Evolutionary conservation across 2,329 filamentous ascomycete genomes (phyloP).

Genomic region (Lachnellula hyalina): DNA sequence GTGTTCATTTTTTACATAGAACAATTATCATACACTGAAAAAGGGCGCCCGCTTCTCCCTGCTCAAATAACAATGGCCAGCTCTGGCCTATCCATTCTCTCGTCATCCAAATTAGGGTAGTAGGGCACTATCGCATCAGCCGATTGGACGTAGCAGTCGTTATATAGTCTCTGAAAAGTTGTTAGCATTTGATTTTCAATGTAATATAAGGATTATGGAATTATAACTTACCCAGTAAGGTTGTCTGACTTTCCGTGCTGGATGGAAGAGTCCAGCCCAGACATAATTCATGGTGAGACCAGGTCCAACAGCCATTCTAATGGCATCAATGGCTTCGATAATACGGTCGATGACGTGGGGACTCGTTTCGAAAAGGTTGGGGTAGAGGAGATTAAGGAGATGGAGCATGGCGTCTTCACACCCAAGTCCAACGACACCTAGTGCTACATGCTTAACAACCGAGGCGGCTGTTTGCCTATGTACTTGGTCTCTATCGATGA

Average conservation of each 20-base stretch:
- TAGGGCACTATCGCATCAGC: constrained; percentile 96
- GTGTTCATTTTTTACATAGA: constrained; percentile 1
- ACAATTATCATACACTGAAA: constrained; percentile 7
- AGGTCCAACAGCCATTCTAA: constrained; percentile 87
- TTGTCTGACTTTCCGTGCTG: constrained; percentile 85
- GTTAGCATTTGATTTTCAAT: background rate
- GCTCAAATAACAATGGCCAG: constrained; percentile 71
- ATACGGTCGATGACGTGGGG: constrained; percentile 98
- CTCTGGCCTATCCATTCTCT: constrained; percentile 73
- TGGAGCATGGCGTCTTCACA: constrained; percentile 99
- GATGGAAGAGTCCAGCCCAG: constrained; percentile 96
- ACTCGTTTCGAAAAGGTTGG: constrained; percentile 95
- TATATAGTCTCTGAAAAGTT: constrained; percentile 62
- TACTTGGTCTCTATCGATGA: constrained; percentile 97
- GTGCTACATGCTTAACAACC: constrained; percentile 95
- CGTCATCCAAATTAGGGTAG: constrained; percentile 81
- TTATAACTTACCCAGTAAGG: constrained; percentile 67
- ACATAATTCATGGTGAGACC: constrained; percentile 96
- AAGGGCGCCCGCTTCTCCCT: constrained; percentile 3
- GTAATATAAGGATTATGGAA: background rate
- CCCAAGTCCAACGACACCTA: constrained; percentile 94
- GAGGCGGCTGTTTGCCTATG: constrained; percentile 94
- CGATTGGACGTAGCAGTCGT: constrained; percentile 90
- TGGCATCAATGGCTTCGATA: constrained; percentile 93
- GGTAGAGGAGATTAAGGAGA: constrained; percentile 90